phyloP scores from a whole-genome alignment of 2,329 filamentous ascomycete genomes.

The Chrysosporium queenslandicum region DNA sequence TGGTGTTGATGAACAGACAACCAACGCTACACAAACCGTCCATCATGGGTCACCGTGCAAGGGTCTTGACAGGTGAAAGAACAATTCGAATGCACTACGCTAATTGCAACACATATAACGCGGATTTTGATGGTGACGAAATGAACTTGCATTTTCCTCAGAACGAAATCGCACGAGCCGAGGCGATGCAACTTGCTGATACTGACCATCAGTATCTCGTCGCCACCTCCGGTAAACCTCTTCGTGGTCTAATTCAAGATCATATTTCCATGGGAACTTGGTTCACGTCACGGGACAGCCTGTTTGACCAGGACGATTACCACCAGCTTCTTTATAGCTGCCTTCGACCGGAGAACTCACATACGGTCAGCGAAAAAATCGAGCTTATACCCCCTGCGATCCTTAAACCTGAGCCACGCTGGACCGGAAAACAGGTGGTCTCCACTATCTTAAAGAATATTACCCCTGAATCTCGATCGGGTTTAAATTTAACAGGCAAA shows the following conservation, averaged over 20 bases:
- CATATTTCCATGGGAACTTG: constrained; percentile 91
- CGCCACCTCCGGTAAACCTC: constrained; percentile 81
- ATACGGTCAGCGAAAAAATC: constrained; percentile 73
- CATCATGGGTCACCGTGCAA: constrained; percentile 94
- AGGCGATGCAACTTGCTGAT: constrained; percentile 86
- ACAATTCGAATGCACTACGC: constrained; percentile 99
- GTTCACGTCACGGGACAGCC: constrained; percentile 81
- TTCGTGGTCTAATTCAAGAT: constrained; percentile 95
- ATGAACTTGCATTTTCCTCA: constrained; percentile 99
- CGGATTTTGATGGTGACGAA: constrained; percentile 97
- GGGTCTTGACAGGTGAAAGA: constrained; percentile 86
- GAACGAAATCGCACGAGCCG: constrained; percentile 85
- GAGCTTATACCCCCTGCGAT: constrained; percentile 71
- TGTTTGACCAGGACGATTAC: constrained; percentile 80
- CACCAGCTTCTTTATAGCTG: constrained; percentile 89
- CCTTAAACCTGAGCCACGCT: constrained; percentile 67
- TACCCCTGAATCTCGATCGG: constrained; percentile 62
- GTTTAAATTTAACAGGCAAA: constrained; percentile 68
- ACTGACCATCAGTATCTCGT: constrained; percentile 97
- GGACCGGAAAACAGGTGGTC: constrained; percentile 95
- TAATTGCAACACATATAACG: constrained; percentile 99
- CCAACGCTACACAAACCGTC: constrained; percentile 97
- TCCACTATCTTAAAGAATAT: constrained; percentile 91
- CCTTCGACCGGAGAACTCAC: constrained; percentile 77
- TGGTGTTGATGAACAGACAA: constrained; percentile 97